These are phyloP conservation scores for Solanum virginianum DNA, from an alignment of 257 asterid species.

Conservation along the genomic window DNA sequence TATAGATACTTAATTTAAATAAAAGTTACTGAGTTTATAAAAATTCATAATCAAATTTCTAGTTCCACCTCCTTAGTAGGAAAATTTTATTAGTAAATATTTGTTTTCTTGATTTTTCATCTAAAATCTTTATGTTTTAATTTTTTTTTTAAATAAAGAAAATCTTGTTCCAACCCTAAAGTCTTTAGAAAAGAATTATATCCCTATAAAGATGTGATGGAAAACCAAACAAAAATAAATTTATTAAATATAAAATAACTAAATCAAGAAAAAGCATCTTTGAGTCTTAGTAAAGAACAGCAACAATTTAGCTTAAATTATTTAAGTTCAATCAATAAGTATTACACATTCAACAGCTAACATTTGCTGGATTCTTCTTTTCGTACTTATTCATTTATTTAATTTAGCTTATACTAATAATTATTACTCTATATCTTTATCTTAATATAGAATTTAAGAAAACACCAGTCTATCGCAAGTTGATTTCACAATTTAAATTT, in stretches of 20 bases:
- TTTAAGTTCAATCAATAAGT: not conserved
- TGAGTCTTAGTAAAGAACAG: not conserved
- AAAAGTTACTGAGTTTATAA: too few relatives aligned
- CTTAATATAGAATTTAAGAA: not conserved
- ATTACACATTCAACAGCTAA: not conserved
- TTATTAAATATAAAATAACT: not conserved
- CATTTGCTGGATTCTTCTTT: not conserved
- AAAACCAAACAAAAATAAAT: not conserved
- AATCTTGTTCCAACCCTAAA: not conserved
- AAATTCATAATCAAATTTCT: too few relatives aligned
- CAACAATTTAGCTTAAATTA: not conserved
- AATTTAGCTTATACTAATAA: not conserved
- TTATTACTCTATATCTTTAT: not conserved
- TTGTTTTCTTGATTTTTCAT: not conserved
- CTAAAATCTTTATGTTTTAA: not conserved
- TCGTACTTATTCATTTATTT: not conserved
- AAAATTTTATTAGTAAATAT: too few relatives aligned
- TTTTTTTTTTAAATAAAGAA: not conserved
- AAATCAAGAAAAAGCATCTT: not conserved
- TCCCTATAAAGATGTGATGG: not conserved
- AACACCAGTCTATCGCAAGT: not conserved
- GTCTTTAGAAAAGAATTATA: conserved; percentile 19
- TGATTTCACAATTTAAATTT: not conserved
- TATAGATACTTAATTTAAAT: too few relatives aligned
- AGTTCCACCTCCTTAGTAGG: too few relatives aligned